Evolutionary conservation across 179 eudicot species (phyloP), one percentile per base, ranked within the genome.

Genomic region (Beta corolliflora): DNA sequence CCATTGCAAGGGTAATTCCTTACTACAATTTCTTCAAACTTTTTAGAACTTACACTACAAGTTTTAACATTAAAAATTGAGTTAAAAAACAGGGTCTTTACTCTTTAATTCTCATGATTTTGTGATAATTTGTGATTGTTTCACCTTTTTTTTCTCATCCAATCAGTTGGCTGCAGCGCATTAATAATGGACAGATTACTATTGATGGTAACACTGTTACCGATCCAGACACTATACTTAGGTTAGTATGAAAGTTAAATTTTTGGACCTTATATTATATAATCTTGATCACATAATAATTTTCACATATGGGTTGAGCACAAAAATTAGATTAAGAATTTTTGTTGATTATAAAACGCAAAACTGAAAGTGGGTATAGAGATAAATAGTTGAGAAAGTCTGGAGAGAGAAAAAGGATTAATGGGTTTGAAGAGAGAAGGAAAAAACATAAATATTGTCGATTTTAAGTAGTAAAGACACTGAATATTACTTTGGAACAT

Each of bases 101-200:
- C 25, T 65, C 12, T 14, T 53, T 9, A n/a, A 19, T 31, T 3
- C 21, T 29, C 41, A 45, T n/a, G 1, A 11, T 23, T 80, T 46
- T 12, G 0, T 45, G 65, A 61, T 60, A 23, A 56, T 54, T 77
- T 59, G 41, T 61, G 46, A 72, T 71, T 54, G 63, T 18, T 55
- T 83, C 61, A 45, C 61, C 31, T 50, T 55, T 58, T 55, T 84
- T 82, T 81, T 70, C 19, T 66, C 55, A 76, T 79, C 45, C 25
- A 19, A 50, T 80, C 89, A 96, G 99, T 79, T 96, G 99, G 99
- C 81, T 94, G 87, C 97, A 92, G 91, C 86, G 98, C 84, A 92
- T 96, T 73, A 86, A 77, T 64, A 91, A 92, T 84, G 89, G 89
- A 64, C 98, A 93, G 94, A 91, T 95, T 87, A 85, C 87, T 25